Conservation (phyloP, 2,329 filamentous ascomycete genomes). For the Alternaria metachromatica region DNA sequence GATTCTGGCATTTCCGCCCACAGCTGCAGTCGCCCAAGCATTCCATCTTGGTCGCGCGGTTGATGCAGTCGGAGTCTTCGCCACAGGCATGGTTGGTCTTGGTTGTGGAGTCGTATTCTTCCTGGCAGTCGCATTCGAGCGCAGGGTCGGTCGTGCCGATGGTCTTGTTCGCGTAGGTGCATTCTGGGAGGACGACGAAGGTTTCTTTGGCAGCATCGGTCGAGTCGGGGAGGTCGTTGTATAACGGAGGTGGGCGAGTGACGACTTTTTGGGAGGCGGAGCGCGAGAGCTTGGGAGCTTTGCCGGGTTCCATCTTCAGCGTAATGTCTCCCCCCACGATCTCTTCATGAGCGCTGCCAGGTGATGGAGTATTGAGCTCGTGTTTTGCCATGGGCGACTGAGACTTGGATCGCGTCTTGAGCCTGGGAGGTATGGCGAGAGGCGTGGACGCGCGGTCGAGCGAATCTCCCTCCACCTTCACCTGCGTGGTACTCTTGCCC, state of each 20-base stretch:
- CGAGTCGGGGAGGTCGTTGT: slow-evolving; percentile 76
- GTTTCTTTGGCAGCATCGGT: slow-evolving; percentile 76
- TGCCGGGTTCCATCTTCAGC: slow-evolving; percentile 66
- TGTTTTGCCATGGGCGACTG: slow-evolving; percentile 42
- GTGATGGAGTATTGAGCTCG: slow-evolving; percentile 46
- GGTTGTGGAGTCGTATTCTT: slow-evolving; percentile 74
- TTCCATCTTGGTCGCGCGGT: slow-evolving; percentile 97
- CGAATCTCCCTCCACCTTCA: slow-evolving; percentile 36
- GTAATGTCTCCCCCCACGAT: slow-evolving; percentile 66
- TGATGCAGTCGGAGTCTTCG: slow-evolving; percentile 98
- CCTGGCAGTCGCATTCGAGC: slow-evolving; percentile 91
- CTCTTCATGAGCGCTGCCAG: slow-evolving; percentile 56
- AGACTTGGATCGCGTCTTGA: slow-evolving; percentile 38
- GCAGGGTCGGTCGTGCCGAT: slow-evolving; percentile 92
- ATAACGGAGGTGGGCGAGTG: slow-evolving; percentile 69
- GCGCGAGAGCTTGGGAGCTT: slow-evolving; percentile 74
- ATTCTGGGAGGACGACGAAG: slow-evolving; percentile 83
- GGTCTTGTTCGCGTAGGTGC: slow-evolving; percentile 88
- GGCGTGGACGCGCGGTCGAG: slow-evolving; percentile 37
- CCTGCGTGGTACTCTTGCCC: slow-evolving; percentile 24
- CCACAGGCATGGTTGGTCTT: slow-evolving; percentile 82
- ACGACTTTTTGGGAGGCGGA: slow-evolving; percentile 75
- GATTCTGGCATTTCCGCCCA: slow-evolving; percentile 87
- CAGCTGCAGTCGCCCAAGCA: slow-evolving; percentile 89
- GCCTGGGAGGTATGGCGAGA: slow-evolving; percentile 32